phyloP scores from a whole-genome alignment of 176 grass and related monocot species.

The Hordeum vulgare region DNA sequence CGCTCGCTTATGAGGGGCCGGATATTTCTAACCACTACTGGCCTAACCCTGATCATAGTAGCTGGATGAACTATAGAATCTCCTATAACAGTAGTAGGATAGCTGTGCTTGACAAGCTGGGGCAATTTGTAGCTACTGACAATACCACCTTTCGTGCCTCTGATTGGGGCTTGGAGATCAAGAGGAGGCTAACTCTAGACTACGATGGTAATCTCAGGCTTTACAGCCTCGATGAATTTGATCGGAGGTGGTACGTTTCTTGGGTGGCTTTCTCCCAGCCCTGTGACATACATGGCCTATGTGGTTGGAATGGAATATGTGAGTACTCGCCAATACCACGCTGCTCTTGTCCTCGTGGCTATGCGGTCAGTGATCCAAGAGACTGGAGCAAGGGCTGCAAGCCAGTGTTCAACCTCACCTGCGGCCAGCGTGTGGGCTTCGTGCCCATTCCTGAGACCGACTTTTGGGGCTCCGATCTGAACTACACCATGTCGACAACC shows the following conservation, averaged over 20 bases:
- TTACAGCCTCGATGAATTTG: slow-evolving; percentile 10
- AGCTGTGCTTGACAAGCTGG: slow-evolving; percentile 17
- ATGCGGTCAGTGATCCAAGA: slow-evolving; percentile 9
- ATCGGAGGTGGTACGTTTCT: slow-evolving; percentile 4
- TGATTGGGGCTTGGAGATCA: slow-evolving; percentile 19
- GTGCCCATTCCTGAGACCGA: slow-evolving; percentile 14
- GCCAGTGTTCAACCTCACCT: slow-evolving; percentile 7
- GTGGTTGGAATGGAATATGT: slow-evolving; percentile 36
- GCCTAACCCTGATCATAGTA: slow-evolving; percentile 22
- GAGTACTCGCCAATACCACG: not conserved
- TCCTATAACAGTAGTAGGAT: slow-evolving; percentile 21
- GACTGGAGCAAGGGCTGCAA: slow-evolving; percentile 36
- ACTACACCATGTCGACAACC: not conserved
- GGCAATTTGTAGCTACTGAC: slow-evolving; percentile 17
- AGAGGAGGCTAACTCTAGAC: slow-evolving; percentile 22
- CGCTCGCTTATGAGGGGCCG: slow-evolving; percentile 19
- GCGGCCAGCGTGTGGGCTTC: not conserved
- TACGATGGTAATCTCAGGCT: slow-evolving; percentile 25
- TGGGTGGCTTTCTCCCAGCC: slow-evolving; percentile 24
- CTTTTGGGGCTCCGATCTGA: slow-evolving; percentile 35
- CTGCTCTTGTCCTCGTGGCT: slow-evolving; percentile 28
- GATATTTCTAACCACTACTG: slow-evolving; percentile 30
- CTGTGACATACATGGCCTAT: slow-evolving; percentile 34
- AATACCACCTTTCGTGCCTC: slow-evolving; percentile 17
- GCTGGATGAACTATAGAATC: slow-evolving; percentile 27